These are phyloP conservation scores for Zopfochytrium polystomum DNA, from an alignment of 371 early-diverging fungal species.

Conservation along the genomic window DNA sequence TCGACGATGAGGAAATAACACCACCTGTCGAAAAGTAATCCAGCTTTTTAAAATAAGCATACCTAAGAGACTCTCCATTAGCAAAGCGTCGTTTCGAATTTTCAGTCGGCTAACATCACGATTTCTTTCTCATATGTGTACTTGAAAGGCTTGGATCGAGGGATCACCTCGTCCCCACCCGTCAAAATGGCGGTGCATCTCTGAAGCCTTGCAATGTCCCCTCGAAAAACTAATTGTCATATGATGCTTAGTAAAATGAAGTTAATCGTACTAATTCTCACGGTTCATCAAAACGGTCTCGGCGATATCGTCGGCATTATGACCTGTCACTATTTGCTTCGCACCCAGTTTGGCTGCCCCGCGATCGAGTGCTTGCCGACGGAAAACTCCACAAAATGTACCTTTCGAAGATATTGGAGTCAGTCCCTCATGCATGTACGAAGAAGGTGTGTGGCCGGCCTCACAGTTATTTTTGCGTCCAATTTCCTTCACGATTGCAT, in stretches of 20 bases:
- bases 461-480: conserved; percentile 98
- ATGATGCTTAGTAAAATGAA: background rate
- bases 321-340: conserved; percentile 98
- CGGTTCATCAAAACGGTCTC: conserved; percentile 99
- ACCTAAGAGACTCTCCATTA: too few species aligned
- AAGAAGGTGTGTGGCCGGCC: too few species aligned
- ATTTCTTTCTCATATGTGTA: conserved; percentile 99
- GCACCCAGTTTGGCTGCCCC: conserved; percentile 90
- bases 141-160: conserved; percentile 98
- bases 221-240: conserved; percentile 76
- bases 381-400: conserved; percentile 99
- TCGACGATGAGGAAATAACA: too few species aligned
- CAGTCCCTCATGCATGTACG: conserved; percentile 42
- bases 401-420: too few species aligned
- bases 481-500: conserved; percentile 90
- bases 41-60: too few species aligned
- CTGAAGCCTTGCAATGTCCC: conserved; percentile 91
- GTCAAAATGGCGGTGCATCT: conserved; percentile 95
- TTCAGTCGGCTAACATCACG: conserved; percentile 94
- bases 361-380: conserved; percentile 97
- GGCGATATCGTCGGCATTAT: conserved; percentile 99
- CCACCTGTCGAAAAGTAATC: too few species aligned
- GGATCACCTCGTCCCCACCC: conserved; percentile 66
- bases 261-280: conserved; percentile 40
- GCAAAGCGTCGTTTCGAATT: too few species aligned